Base-by-base conservation (phyloP, 31 red algal species). In the Asparagopsis taxiformis region DNA sequence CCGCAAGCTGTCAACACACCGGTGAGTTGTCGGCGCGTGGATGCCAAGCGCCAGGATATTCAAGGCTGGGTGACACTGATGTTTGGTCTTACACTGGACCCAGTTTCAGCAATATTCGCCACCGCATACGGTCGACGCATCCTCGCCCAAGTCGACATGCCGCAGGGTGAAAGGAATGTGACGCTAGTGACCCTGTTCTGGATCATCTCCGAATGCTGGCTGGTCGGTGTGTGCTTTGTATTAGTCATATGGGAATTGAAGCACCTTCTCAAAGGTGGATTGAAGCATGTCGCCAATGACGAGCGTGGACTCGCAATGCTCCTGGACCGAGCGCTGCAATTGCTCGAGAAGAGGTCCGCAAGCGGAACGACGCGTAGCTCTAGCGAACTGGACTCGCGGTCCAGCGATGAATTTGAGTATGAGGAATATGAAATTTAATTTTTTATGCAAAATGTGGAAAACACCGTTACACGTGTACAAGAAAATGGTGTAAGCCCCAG, bases 281-380 rank as follows among this genome's bases (percentile, higher is more conserved):
- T n/a, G n/a, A 32, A 68, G 19, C 4, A 25, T 5, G 0, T 68
- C 9, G 64, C 64, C 19, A 32, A 68, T 28, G 64, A 68, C 34
- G 64, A 68, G 38, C 19, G 64, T 7, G 64, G 64, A 68, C 22
- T 68, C 13, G 20, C 64, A 50, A 68, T n/a, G n/a, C 37, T 68
- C 7, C 38, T 68, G 4, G 3, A 50, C 5, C 31, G 19, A n/a
- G n/a, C n/a, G n/a, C n/a, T n/a, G n/a, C n/a, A n/a, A n/a, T n/a
- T n/a, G n/a, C n/a, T n/a, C n/a, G n/a, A n/a, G n/a, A n/a, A n/a
- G n/a, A n/a, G n/a, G n/a, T n/a, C n/a, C n/a, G n/a, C n/a, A n/a
- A n/a, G n/a, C n/a, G n/a, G n/a, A n/a, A n/a, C n/a, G n/a, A n/a
- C n/a, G n/a, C n/a, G n/a, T n/a, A n/a, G n/a, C n/a, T n/a, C n/a